phyloP scores from a whole-genome alignment of 1,284 basidiomycete species.

The Inonotus obliquus region DNA sequence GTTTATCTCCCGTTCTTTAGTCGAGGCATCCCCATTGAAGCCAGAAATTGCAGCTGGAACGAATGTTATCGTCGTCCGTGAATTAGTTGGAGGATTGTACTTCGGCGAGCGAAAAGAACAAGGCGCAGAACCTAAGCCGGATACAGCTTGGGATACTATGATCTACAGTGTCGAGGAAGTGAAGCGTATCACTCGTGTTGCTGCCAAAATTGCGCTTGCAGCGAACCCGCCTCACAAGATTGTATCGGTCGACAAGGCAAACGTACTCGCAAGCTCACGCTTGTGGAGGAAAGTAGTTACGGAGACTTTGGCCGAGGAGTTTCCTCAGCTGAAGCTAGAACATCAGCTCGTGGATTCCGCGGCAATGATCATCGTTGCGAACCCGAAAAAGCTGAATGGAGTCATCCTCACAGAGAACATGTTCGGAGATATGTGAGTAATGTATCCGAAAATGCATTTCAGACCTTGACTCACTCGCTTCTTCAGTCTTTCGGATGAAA shows the following conservation, averaged over 20 bases:
- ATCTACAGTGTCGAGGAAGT: slow-evolving; percentile 91
- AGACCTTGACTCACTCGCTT: slow-evolving; percentile 3
- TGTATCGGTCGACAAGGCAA: slow-evolving; percentile 98
- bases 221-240: slow-evolving; percentile 84
- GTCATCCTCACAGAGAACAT: slow-evolving; percentile 93
- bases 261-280: slow-evolving; percentile 93
- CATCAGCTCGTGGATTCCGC: slow-evolving; percentile 96
- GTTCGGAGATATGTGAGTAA: slow-evolving; percentile 90
- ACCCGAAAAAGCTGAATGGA: slow-evolving; percentile 93
- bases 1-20: slow-evolving; percentile 88
- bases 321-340: slow-evolving; percentile 80
- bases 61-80: slow-evolving; percentile 92
- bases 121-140: slow-evolving; percentile 53
- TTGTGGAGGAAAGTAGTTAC: slow-evolving; percentile 93
- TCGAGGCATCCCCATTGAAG: slow-evolving; percentile 91
- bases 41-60: slow-evolving; percentile 82
- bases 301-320: slow-evolving; percentile 79
- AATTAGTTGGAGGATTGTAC: slow-evolving; percentile 91
- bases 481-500: slow-evolving; percentile 89
- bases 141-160: slow-evolving; percentile 87
- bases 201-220: slow-evolving; percentile 86
- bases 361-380: slow-evolving; percentile 93
- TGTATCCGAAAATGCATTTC: not conserved
- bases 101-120: slow-evolving; percentile 93
- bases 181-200: slow-evolving; percentile 92